A percentile compares a stretch with the other conserved stretches of the same genome.
phyloP scores from a whole-genome alignment of 331 rosid species.

The Malus hybrid region DNA sequence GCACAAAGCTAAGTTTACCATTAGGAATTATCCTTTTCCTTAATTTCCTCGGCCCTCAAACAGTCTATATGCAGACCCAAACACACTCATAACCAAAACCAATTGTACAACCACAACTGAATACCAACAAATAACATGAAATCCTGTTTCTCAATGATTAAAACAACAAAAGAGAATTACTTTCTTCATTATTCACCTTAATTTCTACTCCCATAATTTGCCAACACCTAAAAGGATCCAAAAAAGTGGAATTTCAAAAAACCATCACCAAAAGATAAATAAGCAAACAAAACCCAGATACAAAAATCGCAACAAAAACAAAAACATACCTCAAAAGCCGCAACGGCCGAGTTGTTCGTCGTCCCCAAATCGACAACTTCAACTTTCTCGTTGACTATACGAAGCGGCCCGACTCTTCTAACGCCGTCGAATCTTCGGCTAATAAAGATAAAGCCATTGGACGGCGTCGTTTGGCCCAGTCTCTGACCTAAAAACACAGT shows the following conservation, averaged over 20 bases:
- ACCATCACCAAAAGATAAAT: neutral
- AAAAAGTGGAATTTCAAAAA: neutral
- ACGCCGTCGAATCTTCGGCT: neutral
- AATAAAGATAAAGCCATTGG: neutral
- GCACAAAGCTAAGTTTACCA: neutral
- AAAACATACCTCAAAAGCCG: conserved; percentile 6
- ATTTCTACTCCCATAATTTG: neutral
- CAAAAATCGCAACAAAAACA: neutral
- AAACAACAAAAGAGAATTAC: neutral
- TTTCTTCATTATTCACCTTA: neutral
- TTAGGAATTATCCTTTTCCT: neutral
- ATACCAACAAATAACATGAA: neutral
- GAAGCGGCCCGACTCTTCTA: neutral
- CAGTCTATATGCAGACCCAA: neutral
- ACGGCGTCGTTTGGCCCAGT: neutral
- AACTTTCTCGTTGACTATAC: conserved; percentile 2
- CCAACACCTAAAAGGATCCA: neutral
- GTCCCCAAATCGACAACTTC: conserved; percentile 17
- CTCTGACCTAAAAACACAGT: conserved; percentile 12
- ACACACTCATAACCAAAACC: neutral
- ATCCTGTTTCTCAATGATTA: neutral
- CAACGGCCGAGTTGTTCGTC: conserved; percentile 17
- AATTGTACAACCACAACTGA: neutral
- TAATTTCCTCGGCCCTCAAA: neutral
- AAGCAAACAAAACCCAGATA: neutral